These are phyloP conservation scores for Penicillium subrubescens DNA, from an alignment of 495 filamentous ascomycete species.

Conservation along the genomic window DNA sequence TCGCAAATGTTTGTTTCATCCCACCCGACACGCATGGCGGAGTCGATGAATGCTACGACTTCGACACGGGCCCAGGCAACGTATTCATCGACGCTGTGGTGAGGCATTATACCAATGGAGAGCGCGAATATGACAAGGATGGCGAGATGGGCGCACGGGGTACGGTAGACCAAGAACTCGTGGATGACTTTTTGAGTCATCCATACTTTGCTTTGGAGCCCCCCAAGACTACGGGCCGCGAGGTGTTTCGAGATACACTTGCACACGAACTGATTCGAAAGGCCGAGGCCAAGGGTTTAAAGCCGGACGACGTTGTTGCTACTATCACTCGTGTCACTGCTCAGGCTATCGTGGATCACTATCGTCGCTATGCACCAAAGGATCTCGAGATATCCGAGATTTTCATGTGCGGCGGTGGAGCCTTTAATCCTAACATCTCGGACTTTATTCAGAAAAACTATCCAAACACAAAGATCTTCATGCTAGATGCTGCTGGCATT, in stretches of 20 bases:
- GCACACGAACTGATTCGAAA: slow-evolving; percentile 50
- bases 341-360: slow-evolving; percentile 58
- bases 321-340: slow-evolving; percentile 60
- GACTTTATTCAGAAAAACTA: slow-evolving; percentile 51
- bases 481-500: slow-evolving; percentile 58
- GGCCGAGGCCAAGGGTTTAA: slow-evolving; percentile 45
- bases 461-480: slow-evolving; percentile 50
- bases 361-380: slow-evolving; percentile 51
- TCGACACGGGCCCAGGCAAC: slow-evolving; percentile 51
- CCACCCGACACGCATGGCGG: slow-evolving; percentile 53
- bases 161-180: slow-evolving; percentile 52
- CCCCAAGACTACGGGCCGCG: slow-evolving; percentile 61
- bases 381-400: slow-evolving; percentile 54
- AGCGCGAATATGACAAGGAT: slow-evolving; percentile 44
- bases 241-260: slow-evolving; percentile 58
- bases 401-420: slow-evolving; percentile 62
- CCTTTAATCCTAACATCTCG: slow-evolving; percentile 55
- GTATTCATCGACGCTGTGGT: slow-evolving; percentile 45
- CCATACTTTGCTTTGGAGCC: slow-evolving; percentile 51
- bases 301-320: slow-evolving; percentile 53
- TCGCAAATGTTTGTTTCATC: slow-evolving; percentile 62
- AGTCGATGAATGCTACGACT: slow-evolving; percentile 52
- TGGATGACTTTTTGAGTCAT: slow-evolving; percentile 53
- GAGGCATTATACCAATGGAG: slow-evolving; percentile 38
- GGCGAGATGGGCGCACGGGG: slow-evolving; percentile 56